These are phyloP conservation scores for Pilasporangium apinafurcum DNA, from an alignment of 352 stramenopile genomes.

Conservation along the genomic window DNA sequence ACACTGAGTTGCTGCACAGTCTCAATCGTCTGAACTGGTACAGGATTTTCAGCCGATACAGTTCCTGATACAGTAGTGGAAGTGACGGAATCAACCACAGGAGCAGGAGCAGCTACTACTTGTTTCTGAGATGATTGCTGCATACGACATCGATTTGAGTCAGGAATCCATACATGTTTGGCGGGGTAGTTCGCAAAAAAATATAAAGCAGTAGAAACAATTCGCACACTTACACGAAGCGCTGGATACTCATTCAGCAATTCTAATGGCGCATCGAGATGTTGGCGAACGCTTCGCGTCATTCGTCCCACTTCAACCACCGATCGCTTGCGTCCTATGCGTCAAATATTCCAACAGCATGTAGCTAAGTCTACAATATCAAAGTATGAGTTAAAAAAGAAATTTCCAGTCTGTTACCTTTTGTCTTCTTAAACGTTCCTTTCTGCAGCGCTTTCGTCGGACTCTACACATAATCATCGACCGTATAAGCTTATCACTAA, in stretches of 20 bases:
- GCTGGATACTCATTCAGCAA: conserved; percentile 55
- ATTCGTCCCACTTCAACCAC: conserved; percentile 57
- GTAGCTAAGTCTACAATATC: no score
- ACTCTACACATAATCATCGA: conserved; percentile 15
- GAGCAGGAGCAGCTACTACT: neutral
- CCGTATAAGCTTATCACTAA: neutral
- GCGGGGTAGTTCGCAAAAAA: no score
- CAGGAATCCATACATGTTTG: no score
- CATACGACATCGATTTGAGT: conserved; percentile 5
- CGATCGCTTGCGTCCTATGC: conserved; percentile 49
- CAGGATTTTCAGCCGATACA: neutral
- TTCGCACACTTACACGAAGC: conserved; percentile 35
- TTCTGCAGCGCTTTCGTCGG: conserved; percentile 62
- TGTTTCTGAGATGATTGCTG: no score
- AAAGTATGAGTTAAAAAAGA: no score
- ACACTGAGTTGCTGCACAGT: no score
- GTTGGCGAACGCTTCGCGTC: conserved; percentile 74
- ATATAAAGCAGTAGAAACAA: no score
- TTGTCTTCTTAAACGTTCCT: conserved; percentile 62
- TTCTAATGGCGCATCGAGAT: conserved; percentile 66
- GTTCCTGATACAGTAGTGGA: no score
- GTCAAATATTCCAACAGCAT: no score
- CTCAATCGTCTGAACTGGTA: neutral
- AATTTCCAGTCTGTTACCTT: conserved; percentile 21
- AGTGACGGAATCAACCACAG: neutral